Evolutionary conservation across 2,329 filamentous ascomycete genomes (phyloP).

Genomic region (Dactylellina leptospora): DNA sequence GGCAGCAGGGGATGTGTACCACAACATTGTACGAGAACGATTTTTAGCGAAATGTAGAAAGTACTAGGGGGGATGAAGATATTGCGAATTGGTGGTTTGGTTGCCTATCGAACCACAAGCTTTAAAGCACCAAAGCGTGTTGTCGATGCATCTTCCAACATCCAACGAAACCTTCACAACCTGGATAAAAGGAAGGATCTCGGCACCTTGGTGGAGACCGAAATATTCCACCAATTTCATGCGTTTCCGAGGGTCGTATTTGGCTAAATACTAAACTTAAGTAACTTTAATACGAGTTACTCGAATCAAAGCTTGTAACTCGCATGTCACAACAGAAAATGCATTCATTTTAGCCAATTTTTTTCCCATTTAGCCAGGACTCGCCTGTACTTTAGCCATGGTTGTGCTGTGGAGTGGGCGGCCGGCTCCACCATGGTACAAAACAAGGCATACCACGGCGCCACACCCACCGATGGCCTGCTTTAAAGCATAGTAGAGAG

Average conservation of each 20-base stretch:
- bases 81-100: not conserved
- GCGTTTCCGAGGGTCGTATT: constrained; percentile 43
- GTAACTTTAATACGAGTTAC: not conserved
- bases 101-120: not conserved
- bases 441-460: constrained; percentile 39
- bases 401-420: constrained; percentile 6
- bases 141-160: constrained; percentile 40
- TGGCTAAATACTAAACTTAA: constrained; percentile 18
- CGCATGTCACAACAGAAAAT: not conserved
- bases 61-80: not conserved
- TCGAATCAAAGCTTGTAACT: constrained; percentile 19
- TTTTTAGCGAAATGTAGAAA: not conserved
- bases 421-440: constrained; percentile 29
- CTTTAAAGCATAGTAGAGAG: constrained; percentile 17
- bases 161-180: constrained; percentile 12
- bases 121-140: constrained; percentile 32
- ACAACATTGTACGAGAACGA: constrained; percentile 26
- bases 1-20: constrained; percentile 54
- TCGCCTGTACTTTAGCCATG: constrained; percentile 52
- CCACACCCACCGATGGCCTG: constrained; percentile 48
- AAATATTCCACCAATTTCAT: constrained; percentile 52
- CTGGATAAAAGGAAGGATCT: constrained; percentile 13
- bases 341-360: constrained; percentile 14
- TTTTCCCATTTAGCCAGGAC: constrained; percentile 44
- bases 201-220: constrained; percentile 9